Base-by-base conservation (phyloP, 192 early-diverging fungal species). In the Coemansia sp. region DNA sequence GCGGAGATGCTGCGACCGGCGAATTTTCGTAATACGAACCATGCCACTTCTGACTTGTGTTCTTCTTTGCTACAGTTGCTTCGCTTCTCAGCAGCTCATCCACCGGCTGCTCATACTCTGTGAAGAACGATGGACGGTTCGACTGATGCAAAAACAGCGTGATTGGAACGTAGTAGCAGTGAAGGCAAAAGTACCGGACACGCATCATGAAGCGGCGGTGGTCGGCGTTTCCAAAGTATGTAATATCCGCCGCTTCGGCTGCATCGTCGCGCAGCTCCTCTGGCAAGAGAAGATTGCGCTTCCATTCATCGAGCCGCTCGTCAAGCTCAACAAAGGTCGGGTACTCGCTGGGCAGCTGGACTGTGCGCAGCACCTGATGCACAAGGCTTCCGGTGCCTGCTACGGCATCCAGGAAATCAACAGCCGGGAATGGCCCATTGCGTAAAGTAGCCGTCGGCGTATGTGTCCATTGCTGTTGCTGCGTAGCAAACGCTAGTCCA, bases 201-300 rank as follows among this genome's bases (percentile, higher is more conserved):
- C 80, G 80, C 80, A 82, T 82, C 80, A 82, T 82, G 45, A 82
- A 82, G 49, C 80, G 71, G 2, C 80, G 75, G n/a, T 82, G 80
- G 43, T 82, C 80, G 10, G 80, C 80, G 1, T 64, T 77, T 57
- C 80, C 80, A 48, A 82, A 82, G 26, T 77, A 82, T 19, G 80
- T 69, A 6, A 82, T 82, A 32, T 82, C 75, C 1, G 63, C 62
- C 7, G 80, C 74, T 13, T 72, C 71, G 16, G 68, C 69, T 0
- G 80, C 67, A 45, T 82, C 80, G 60, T 82, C 80, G 15, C 80
- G 74, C 68, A 82, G 63, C 8, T 82, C 80, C 54, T 82, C 80
- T 15, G 80, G 80, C 71, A 74, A 40, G 41, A 77, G 32, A 6
- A 82, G 57, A 39, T 63, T 74, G 61, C 75, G 65, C 59, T 68